A percentile compares a stretch with the other conserved stretches of the same genome.
Evolutionary conservation across 1,139 yeast species (phyloP).

Genomic region (Suhomyces taliae): DNA sequence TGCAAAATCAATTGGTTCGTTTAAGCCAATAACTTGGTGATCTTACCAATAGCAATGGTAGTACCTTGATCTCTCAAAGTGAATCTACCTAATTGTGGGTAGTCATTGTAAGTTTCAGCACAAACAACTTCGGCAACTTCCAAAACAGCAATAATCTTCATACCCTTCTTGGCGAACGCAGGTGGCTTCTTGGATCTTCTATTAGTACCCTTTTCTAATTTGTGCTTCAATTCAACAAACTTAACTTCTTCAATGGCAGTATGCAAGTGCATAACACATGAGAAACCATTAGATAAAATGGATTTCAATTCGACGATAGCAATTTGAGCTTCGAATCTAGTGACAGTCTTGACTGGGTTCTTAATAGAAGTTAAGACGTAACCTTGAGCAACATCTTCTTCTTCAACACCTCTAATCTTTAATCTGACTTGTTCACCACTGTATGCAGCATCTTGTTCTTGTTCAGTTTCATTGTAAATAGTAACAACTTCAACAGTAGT

Average conservation of each 20-base stretch:
- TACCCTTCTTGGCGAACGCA: conserved; percentile 97
- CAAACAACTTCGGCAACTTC: conserved; percentile 87
- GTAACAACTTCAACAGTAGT: conserved; percentile 78
- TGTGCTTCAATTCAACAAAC: conserved; percentile 80
- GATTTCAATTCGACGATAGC: conserved; percentile 96
- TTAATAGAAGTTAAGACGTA: conserved; percentile 83
- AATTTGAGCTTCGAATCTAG: conserved; percentile 90
- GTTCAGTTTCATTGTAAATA: conserved; percentile 92
- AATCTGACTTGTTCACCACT: conserved; percentile 98
- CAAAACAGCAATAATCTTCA: conserved; percentile 92
- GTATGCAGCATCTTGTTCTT: conserved; percentile 84
- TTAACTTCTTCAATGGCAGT: conserved; percentile 96
- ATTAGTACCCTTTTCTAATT: conserved; percentile 94
- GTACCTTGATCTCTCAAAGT: conserved; percentile 98
- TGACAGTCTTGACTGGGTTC: conserved; percentile 89
- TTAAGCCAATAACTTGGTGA: conserved; percentile 59
- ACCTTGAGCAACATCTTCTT: conserved; percentile 91
- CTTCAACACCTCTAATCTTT: conserved; percentile 92
- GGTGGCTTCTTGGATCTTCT: conserved; percentile 96
- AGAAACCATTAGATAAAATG: conserved; percentile 89
- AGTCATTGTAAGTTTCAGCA: conserved; percentile 87
- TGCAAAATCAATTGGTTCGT: background rate
- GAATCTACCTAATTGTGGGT: conserved; percentile 96
- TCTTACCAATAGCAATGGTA: conserved; percentile 97
- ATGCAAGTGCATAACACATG: conserved; percentile 98